Conservation (phyloP, 768 basidiomycete genomes). For the Boletus sp. region DNA sequence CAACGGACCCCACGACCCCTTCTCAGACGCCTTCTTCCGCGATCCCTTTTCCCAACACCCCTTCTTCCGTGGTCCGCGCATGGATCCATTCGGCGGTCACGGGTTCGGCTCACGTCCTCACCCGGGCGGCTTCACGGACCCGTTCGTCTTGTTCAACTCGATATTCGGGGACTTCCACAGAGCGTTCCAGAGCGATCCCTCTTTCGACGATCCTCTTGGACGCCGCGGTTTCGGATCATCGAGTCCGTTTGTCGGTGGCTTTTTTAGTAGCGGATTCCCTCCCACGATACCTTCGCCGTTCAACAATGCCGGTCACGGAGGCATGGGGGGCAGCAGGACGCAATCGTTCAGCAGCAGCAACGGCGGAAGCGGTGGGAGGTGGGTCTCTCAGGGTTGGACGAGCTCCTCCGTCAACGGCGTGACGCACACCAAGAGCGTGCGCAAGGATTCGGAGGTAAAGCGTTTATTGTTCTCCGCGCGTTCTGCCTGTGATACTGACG, state of each 20-base stretch:
- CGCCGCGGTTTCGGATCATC: constrained; percentile 17
- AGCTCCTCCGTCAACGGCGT: constrained; percentile 65
- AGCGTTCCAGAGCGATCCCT: constrained; percentile 35
- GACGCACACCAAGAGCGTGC: constrained; percentile 55
- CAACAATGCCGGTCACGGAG: constrained; percentile 12
- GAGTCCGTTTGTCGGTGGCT: constrained; percentile 11
- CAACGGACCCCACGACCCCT: constrained; percentile 18
- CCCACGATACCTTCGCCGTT: constrained; percentile 9
- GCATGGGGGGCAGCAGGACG: constrained; percentile 9
- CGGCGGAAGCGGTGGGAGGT: constrained; percentile 24
- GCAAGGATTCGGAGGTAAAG: constrained; percentile 59
- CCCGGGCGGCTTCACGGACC: constrained; percentile 57
- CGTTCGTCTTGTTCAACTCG: constrained; percentile 70
- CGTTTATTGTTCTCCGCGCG: not conserved
- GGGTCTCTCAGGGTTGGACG: constrained; percentile 57
- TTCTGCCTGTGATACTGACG: not conserved
- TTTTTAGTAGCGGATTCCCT: constrained; percentile 11
- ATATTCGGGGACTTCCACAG: constrained; percentile 57
- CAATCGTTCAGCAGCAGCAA: constrained; percentile 8
- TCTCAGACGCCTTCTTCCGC: constrained; percentile 19
- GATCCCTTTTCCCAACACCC: constrained; percentile 13
- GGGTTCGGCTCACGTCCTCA: constrained; percentile 19
- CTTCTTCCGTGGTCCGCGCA: constrained; percentile 22
- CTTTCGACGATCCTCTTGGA: constrained; percentile 28
- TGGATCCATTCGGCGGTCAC: constrained; percentile 28